Conservation (phyloP, 495 filamentous ascomycete genomes). For the Chaetomium fimeti region DNA sequence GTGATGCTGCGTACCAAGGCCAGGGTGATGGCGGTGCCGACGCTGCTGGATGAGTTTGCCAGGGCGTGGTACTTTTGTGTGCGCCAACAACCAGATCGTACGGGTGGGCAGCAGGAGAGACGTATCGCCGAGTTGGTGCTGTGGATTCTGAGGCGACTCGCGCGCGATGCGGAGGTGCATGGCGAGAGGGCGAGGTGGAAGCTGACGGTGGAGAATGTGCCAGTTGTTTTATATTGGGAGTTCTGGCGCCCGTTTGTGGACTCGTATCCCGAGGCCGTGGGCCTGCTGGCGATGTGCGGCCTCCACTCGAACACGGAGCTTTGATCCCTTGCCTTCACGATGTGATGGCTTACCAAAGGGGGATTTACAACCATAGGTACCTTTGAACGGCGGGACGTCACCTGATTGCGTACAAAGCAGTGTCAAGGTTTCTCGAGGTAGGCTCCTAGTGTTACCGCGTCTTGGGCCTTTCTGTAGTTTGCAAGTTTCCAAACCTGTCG, state of each 20-base stretch:
- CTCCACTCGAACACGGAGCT: background rate
- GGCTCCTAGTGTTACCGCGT: no score
- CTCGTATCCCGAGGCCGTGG: background rate
- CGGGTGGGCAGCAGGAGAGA: background rate
- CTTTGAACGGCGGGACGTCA: no score
- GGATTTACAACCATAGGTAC: no score
- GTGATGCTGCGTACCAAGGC: conserved; percentile 13
- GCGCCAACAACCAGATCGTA: background rate
- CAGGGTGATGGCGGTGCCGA: conserved; percentile 11
- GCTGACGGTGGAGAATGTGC: background rate
- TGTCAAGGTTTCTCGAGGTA: no score
- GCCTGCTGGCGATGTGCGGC: conserved; percentile 2
- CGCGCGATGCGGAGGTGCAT: background rate
- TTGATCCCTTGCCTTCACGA: no score
- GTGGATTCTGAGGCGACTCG: conserved; percentile 2
- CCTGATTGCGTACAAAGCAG: no score
- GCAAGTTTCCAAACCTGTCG: no score
- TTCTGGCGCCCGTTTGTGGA: conserved; percentile 9
- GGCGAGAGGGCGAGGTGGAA: background rate
- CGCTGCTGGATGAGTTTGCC: conserved; percentile 14
- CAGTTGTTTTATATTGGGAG: background rate
- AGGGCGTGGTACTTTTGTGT: conserved; percentile 11
- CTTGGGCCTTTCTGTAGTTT: no score
- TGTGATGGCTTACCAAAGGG: no score
- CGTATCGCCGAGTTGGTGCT: background rate